Evolutionary conservation across 75 land plant species (phyloP), one percentile per base, ranked within the genome.

Genomic region (Cupressus sempervirens): DNA sequence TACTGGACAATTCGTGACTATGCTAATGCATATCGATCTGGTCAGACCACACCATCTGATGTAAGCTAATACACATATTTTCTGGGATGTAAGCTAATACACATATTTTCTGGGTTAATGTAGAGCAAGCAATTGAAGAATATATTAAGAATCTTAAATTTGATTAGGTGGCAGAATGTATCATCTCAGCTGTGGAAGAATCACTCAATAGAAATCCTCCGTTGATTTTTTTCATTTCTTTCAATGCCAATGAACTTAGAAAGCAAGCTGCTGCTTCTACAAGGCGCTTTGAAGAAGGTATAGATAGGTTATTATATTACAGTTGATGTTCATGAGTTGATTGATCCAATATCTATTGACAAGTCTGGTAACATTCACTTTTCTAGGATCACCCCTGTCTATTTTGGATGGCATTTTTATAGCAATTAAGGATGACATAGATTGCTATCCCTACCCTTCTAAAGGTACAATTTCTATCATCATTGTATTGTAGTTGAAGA

Each of bases 1-100:
- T 96, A 93, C 53, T 96, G 99, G 99, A 93, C 86, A 35, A 96
- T 97, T 46, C 95, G 98, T 65, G 99, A 97, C 86, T 97, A 89
- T 96, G 99, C 98, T 70, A 86, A 93, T 88, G 99, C 99, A 52
- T 96, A 95, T 89, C 89, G 93, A 40, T 90, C 89, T 70, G 87
- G 85, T 46, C 73, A 82, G 43, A 85, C 86, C 15, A 93, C 97
- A 18, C 97, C 97, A 53, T 91, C 93, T 20, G 82, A 88, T 84
- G 97, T 95, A 87, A 80, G 86, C 84, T 40, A 29, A 23, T 16
- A 40, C 15, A 41, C 15, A 73, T 70, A 62, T n/a, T n/a, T n/a
- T n/a, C n/a, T n/a, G n/a, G n/a, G 82, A 88, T 84, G 97, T 95
- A 87, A 80, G 86, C 84, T 40, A 29, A 23, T 16, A 40, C 15